Base-by-base conservation (phyloP, 2,329 filamentous ascomycete species). In the Pseudodiploospora longispora region DNA sequence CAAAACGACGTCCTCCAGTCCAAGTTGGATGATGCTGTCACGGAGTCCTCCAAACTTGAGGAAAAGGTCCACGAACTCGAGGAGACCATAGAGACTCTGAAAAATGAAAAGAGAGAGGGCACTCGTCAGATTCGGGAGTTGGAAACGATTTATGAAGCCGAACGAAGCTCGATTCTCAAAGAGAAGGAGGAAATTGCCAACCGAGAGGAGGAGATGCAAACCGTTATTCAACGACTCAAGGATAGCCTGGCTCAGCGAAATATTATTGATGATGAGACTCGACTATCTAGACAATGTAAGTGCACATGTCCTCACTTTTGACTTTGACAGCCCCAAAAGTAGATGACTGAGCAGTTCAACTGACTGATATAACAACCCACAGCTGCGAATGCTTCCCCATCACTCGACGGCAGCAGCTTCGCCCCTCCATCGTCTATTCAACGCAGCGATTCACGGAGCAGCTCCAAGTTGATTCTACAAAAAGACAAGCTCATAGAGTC, bases 401-500 rank as follows among this genome's bases (percentile, higher is more conserved):
- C 76, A 47, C 69, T 89, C 44, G 87, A 91, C 53, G 76, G 72
- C 48, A 81, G 80, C 41, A 87, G 87, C 57, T 96, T 96, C 59
- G 90, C 90, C 6, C 90, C 90, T 10, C 85, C 88, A 2, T 85
- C 85, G 10, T 88, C 87, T 4, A 67, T 95, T 43, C 82, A 91
- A 56, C 84, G 88, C 52, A 95, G 87, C 72, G 87, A 94, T 56
- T 95, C 89, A 31, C 79, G 85, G 51, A 94, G 87, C 62, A 91
- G 85, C 65, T 94, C 89, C 10, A 94, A 91, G 64, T 74, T 95
- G 42, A 77, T 97, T 41, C 75, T 94, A 55, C 90, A 97, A 63
- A 98, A 97, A 64, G 93, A 98, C 67, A 93, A 94, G 67, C 73
- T 96, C 47, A 97, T 98, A 55, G 91, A 97, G 63, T 88, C 85